Conservation (phyloP, 768 basidiomycete genomes). For the Pilatotrama ljubarskyi region DNA sequence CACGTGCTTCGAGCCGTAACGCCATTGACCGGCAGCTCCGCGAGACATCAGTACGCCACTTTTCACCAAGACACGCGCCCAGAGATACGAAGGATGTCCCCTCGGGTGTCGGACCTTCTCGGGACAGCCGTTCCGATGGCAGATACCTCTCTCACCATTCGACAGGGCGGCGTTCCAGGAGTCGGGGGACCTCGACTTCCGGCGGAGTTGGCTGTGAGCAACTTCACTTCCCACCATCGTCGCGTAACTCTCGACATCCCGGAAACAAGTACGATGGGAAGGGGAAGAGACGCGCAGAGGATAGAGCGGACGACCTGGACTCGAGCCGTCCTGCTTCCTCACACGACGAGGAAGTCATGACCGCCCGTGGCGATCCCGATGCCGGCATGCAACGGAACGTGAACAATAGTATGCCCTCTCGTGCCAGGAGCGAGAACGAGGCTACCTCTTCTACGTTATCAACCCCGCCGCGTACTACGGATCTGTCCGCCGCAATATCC, state of each 20-base stretch:
- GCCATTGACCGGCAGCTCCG: background rate
- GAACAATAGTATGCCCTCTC: background rate
- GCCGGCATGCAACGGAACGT: constrained; percentile 12
- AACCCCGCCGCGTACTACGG: background rate
- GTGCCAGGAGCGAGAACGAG: background rate
- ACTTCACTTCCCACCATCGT: background rate
- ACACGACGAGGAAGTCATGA: background rate
- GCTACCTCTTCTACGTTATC: background rate
- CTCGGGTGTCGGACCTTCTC: background rate
- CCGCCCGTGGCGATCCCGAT: constrained; percentile 2
- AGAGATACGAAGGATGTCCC: background rate
- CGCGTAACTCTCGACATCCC: background rate
- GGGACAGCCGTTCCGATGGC: background rate
- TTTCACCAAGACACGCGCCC: background rate
- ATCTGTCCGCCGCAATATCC: background rate
- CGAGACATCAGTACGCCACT: background rate
- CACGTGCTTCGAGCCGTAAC: constrained; percentile 24
- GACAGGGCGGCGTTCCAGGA: background rate
- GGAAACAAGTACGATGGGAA: constrained; percentile 4
- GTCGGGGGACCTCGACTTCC: background rate
- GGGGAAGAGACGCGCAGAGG: constrained; percentile 16
- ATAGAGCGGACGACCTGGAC: constrained; percentile 6
- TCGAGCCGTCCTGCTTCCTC: background rate
- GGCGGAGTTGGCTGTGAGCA: background rate
- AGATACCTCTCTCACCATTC: background rate